phyloP scores from a whole-genome alignment of 164 flowering plant species.

The Platanus orientalis region DNA sequence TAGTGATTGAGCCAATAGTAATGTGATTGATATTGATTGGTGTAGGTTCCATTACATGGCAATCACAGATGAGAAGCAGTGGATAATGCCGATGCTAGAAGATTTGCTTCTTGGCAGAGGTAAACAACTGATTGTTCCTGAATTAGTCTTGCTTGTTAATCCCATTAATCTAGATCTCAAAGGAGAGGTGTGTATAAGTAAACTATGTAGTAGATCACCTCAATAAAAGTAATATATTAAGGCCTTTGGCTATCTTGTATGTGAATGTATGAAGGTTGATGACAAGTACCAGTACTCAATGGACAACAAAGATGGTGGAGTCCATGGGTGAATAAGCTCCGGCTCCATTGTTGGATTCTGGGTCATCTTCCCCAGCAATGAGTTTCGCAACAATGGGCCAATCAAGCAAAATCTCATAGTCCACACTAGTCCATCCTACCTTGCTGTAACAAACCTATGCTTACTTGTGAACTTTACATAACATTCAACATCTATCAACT shows the following conservation, averaged over 20 bases:
- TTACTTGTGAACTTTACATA: neutral
- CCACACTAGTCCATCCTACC: conserved; percentile 47
- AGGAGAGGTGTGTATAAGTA: conserved; percentile 33
- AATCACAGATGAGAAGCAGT: conserved; percentile 47
- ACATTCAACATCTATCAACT: too few species aligned
- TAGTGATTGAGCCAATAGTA: too few species aligned
- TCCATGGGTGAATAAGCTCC: conserved; percentile 58
- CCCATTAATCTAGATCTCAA: conserved; percentile 50
- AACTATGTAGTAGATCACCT: neutral
- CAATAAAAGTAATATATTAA: neutral
- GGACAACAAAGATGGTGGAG: conserved; percentile 54
- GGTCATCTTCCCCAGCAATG: conserved; percentile 51
- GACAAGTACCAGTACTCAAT: conserved; percentile 58
- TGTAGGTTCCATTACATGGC: conserved; percentile 65
- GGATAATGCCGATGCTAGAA: conserved; percentile 55
- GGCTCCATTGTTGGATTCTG: conserved; percentile 48
- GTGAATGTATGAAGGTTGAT: conserved; percentile 42
- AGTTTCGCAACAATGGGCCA: conserved; percentile 49
- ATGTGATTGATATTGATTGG: neutral
- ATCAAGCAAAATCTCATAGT: conserved; percentile 51
- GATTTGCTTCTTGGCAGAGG: conserved; percentile 37
- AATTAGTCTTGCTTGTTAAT: conserved; percentile 41
- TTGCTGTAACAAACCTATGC: conserved; percentile 32
- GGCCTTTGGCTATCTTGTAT: neutral
- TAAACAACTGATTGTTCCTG: conserved; percentile 35